Percentiles rank a stretch among this genome's conserved stretches.
Evolutionary conservation across 352 stramenopile genomes (phyloP).

Genomic region (Pythium aquatile): DNA sequence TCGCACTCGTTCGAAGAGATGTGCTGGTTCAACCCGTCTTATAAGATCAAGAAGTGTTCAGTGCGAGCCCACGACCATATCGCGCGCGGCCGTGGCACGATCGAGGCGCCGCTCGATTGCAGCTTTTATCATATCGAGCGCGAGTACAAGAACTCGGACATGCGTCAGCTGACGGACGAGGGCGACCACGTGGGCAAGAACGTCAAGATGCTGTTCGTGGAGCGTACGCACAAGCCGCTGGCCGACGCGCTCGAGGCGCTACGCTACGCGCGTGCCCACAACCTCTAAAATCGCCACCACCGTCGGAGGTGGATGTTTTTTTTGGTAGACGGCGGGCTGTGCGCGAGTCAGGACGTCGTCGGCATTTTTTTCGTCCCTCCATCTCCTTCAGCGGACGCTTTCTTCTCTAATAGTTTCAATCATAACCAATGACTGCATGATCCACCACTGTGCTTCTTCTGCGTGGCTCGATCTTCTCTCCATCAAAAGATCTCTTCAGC

Average conservation of each 20-base stretch:
- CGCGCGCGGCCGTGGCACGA: conserved; percentile 10
- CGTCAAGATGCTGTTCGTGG: conserved; percentile 13
- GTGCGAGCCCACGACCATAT: conserved; percentile 6
- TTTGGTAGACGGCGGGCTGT: background rate
- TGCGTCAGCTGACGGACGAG: conserved; percentile 18
- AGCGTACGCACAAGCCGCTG: conserved; percentile 22
- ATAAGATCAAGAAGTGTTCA: conserved; percentile 14
- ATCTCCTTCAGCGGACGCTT: background rate
- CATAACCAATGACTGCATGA: background rate
- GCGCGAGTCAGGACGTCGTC: background rate
- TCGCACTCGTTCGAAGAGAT: conserved; percentile 28
- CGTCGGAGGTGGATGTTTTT: no score
- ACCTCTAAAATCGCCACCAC: conserved; percentile 11
- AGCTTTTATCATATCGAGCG: conserved; percentile 14
- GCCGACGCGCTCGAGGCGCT: conserved; percentile 21
- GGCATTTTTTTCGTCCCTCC: background rate
- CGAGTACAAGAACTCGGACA: conserved; percentile 1
- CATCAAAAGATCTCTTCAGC: no score
- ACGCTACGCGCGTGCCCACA: conserved; percentile 13
- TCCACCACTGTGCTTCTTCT: background rate
- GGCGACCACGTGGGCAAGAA: conserved; percentile 20
- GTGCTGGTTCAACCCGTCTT: conserved; percentile 26
- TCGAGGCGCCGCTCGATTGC: conserved; percentile 11
- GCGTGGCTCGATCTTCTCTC: no score
- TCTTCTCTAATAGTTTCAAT: background rate